Evolutionary conservation across 1,284 basidiomycete genomes (phyloP), one percentile per base, ranked within the genome.

Genomic region (Gomphus bonarii): DNA sequence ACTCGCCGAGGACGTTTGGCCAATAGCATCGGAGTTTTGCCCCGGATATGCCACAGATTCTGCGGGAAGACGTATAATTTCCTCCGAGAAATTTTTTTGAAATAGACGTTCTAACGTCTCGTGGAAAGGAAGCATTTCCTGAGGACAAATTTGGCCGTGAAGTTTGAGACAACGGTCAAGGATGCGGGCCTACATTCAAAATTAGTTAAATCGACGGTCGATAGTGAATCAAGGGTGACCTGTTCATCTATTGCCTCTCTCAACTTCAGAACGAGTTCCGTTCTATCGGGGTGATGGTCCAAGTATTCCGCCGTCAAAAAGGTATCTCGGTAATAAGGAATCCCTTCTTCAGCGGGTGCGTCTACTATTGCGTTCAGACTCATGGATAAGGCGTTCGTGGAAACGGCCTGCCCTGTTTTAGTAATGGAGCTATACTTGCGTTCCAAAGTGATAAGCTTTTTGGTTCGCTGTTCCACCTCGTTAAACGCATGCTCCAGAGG

Each of bases 121-220:
- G 67, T 98, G 94, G 78, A 98, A 97, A 2, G 85, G 81, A 51
- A 87, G 74, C 79, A 95, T 97, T 71, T 92, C 91, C 25, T 81
- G 79, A 0, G 90, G 82, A 66, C 92, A 95, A 50, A 97, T 72
- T 55, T 83, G 78, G 1, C 83, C 83, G 67, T 97, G 93, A 10
- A 97, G 75, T 59, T 81, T 81, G 55, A 99, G 76, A 66, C 91
- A 94, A 50, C 79, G 81, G 61, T 91, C 86, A 58, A 97, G 88
- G 43, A 88, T 80, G 31, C 82, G 81, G 31, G 86, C 85, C 85
- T 92, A 58, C 20, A 47, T 5, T 53, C 44, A 62, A 67, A 12
- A 18, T 48, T 46, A 50, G 33, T 38, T 33, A 31, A 61, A 14
- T 16, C 30, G 31, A 18, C 53, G 35, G 31, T 44, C 20, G 10